phyloP scores from a whole-genome alignment of 805 yeast genomes.

The Metschnikowia reukaufii region DNA sequence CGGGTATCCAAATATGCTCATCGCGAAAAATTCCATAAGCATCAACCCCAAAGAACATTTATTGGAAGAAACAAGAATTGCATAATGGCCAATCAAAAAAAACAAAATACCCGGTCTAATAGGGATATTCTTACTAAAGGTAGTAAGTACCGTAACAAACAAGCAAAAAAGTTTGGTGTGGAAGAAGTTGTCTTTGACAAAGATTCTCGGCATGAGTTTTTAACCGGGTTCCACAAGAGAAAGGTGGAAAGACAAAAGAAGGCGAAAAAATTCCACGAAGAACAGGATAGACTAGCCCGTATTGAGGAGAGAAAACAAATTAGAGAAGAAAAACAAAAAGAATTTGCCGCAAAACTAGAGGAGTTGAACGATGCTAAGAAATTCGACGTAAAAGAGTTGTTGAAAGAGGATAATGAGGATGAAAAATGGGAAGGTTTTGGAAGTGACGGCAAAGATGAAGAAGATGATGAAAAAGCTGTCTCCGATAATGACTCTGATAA shows the following conservation, averaged over 20 bases:
- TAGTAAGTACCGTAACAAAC: conserved; percentile 70
- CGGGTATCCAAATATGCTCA: conserved; percentile 14
- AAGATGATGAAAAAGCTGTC: neutral
- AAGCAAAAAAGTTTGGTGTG: conserved; percentile 46
- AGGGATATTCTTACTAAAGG: conserved; percentile 90
- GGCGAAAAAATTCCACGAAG: conserved; percentile 74
- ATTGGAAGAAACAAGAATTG: neutral
- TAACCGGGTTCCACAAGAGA: conserved; percentile 95
- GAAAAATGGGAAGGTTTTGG: conserved; percentile 46
- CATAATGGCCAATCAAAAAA: conserved; percentile 2
- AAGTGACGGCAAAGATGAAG: conserved; percentile 14
- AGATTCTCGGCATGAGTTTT: conserved; percentile 73
- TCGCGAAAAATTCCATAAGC: conserved; percentile 17
- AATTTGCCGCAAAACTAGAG: conserved; percentile 61
- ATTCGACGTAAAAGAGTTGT: conserved; percentile 18
- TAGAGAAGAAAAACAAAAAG: conserved; percentile 68
- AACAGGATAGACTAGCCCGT: conserved; percentile 69
- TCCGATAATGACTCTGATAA: conserved; percentile 9
- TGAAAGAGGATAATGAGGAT: conserved; percentile 18
- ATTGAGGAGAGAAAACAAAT: conserved; percentile 73
- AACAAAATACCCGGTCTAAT: conserved; percentile 47
- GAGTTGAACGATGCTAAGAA: conserved; percentile 50
- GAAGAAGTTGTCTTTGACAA: conserved; percentile 85
- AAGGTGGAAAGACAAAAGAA: conserved; percentile 84
- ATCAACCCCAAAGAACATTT: neutral